These are phyloP conservation scores for Cladosporium sp. DNA, from an alignment of 2,329 filamentous ascomycete species.

Conservation along the genomic window DNA sequence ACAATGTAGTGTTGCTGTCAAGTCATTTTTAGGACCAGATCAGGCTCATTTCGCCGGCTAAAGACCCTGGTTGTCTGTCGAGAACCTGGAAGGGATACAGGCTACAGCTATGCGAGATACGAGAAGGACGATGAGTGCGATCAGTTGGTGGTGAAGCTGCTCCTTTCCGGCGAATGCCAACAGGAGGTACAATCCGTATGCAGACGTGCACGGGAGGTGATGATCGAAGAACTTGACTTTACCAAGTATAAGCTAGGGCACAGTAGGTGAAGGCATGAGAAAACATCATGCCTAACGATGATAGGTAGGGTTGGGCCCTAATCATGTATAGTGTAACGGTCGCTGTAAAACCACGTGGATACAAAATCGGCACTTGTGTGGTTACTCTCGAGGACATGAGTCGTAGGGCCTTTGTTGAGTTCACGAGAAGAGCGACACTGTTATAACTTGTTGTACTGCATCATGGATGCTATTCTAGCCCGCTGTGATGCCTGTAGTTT, in stretches of 20 bases:
- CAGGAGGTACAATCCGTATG: background rate
- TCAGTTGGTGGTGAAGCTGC: background rate
- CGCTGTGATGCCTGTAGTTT: too few relatives aligned
- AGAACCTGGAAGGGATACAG: background rate
- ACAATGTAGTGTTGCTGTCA: background rate
- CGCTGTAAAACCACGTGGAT: background rate
- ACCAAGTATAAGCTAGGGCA: background rate
- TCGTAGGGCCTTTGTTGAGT: background rate
- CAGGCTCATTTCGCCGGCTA: background rate
- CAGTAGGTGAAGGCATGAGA: background rate
- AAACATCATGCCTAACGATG: background rate
- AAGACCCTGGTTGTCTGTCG: background rate
- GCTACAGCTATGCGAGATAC: background rate
- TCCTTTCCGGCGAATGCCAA: background rate
- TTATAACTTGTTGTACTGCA: too few relatives aligned
- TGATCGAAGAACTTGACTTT: too few relatives aligned
- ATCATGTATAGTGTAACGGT: background rate
- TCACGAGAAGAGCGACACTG: too few relatives aligned
- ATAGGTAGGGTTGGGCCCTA: slow-evolving; percentile 4
- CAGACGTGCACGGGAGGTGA: background rate
- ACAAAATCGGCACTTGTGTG: background rate
- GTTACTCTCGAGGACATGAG: background rate
- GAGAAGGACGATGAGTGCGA: background rate
- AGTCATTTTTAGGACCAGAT: background rate
- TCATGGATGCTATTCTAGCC: too few relatives aligned